These are phyloP conservation scores for Adiantum capillusveneris DNA, from an alignment of 75 land plant genomes.

Conservation along the genomic window DNA sequence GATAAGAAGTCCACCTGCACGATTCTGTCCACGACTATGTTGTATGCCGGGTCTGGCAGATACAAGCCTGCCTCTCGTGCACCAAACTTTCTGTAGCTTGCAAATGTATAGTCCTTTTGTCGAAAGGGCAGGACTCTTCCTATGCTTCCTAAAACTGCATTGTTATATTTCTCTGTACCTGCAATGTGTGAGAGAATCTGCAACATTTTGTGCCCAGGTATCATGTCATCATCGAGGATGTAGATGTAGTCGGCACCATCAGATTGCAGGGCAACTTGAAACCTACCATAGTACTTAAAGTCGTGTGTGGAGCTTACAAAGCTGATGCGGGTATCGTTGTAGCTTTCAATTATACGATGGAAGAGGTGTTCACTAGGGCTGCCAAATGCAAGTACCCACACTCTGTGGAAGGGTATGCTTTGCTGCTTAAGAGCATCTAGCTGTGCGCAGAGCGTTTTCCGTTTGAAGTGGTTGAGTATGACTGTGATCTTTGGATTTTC, in stretches of 20 bases:
- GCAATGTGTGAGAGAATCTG: conserved; percentile 83
- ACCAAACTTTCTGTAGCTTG: conserved; percentile 85
- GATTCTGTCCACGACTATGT: conserved; percentile 66
- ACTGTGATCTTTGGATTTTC: conserved; percentile 70
- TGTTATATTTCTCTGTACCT: conserved; percentile 86
- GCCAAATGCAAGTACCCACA: conserved; percentile 95
- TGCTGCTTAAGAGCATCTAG: conserved; percentile 75
- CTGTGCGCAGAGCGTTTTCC: conserved; percentile 92
- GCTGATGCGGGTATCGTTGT: conserved; percentile 76
- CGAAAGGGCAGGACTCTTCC: conserved; percentile 93
- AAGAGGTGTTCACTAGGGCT: conserved; percentile 66
- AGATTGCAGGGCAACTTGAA: conserved; percentile 93
- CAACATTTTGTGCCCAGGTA: conserved; percentile 80
- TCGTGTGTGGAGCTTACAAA: conserved; percentile 87
- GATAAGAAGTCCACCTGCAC: conserved; percentile 97
- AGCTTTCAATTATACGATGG: conserved; percentile 66
- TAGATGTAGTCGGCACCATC: conserved; percentile 78
- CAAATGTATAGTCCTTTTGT: conserved; percentile 89
- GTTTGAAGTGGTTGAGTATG: conserved; percentile 87
- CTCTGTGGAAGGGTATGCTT: conserved; percentile 77
- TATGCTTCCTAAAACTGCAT: conserved; percentile 90
- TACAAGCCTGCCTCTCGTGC: conserved; percentile 96
- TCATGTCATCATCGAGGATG: conserved; percentile 95
- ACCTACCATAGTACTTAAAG: conserved; percentile 96
- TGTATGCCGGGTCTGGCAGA: conserved; percentile 95